Evolutionary conservation across 23 red algal species (phyloP).

Genomic region (Cyanidiococcus yangmingshanensis): DNA sequence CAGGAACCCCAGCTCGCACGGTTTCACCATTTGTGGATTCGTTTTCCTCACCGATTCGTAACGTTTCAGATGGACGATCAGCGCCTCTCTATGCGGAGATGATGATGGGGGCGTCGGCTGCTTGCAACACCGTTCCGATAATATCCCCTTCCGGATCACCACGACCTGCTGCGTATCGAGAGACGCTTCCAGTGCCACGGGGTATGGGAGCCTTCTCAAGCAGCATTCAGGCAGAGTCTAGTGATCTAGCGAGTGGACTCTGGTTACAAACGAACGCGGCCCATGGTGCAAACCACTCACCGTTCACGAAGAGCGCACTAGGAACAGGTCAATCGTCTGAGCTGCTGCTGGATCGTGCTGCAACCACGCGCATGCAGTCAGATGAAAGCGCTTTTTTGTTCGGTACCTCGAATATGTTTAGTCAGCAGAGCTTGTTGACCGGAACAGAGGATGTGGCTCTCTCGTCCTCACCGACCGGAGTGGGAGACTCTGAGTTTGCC

Average conservation of each 20-base stretch:
- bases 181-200: no score
- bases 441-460: neutral
- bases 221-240: neutral
- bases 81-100: neutral
- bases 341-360: neutral
- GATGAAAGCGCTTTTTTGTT: neutral
- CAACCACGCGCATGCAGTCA: neutral
- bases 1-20: neutral
- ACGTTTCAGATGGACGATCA: neutral
- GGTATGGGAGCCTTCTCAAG: no score
- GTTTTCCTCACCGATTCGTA: neutral
- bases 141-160: neutral
- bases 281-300: neutral
- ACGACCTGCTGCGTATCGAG: neutral
- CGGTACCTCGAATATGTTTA: neutral
- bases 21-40: conserved; percentile 11
- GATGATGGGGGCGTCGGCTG: neutral
- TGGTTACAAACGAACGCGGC: neutral
- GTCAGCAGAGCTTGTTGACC: neutral
- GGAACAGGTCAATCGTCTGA: neutral
- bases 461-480: neutral
- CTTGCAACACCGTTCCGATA: neutral
- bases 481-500: conserved; percentile 51
- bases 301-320: neutral
- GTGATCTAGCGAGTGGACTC: neutral